Percentiles rank a stretch among this genome's conserved stretches.
Conservation (phyloP, 192 early-diverging fungal genomes). For the Cetraspora pellucida region DNA sequence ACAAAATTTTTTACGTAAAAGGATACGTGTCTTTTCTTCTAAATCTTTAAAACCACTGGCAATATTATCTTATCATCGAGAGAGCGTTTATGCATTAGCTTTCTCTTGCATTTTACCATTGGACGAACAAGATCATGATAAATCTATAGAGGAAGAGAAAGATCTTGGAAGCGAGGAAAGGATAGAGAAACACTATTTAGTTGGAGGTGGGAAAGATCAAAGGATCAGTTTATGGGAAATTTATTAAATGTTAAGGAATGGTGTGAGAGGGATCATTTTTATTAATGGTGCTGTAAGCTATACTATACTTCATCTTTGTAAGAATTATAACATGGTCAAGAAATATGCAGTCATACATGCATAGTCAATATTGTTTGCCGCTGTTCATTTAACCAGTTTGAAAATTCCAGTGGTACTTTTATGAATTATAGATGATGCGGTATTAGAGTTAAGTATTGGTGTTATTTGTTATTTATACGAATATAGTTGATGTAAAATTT, state of each 20-base stretch:
- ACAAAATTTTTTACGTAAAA: neutral
- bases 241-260: constrained; percentile 33
- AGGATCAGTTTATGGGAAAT: constrained; percentile 48
- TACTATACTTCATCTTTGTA: too few relatives aligned
- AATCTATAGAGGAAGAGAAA: constrained; percentile 25
- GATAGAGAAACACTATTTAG: constrained; percentile 40
- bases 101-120: constrained; percentile 36
- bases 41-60: constrained; percentile 48
- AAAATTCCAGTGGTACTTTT: too few relatives aligned
- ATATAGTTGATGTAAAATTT: too few relatives aligned
- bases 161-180: constrained; percentile 32
- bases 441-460: too few relatives aligned
- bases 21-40: constrained; percentile 41
- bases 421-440: too few relatives aligned
- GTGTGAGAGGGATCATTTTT: too few relatives aligned
- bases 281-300: too few relatives aligned
- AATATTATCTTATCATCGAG: constrained; percentile 45
- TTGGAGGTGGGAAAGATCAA: constrained; percentile 43
- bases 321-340: too few relatives aligned
- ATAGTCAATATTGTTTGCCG: too few relatives aligned
- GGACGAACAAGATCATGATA: constrained; percentile 17
- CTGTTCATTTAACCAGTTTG: too few relatives aligned
- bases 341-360: too few relatives aligned
- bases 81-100: constrained; percentile 41
- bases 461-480: too few relatives aligned